These are phyloP conservation scores for Ogataea zsoltii DNA, from an alignment of 805 yeast genomes.

Conservation along the genomic window DNA sequence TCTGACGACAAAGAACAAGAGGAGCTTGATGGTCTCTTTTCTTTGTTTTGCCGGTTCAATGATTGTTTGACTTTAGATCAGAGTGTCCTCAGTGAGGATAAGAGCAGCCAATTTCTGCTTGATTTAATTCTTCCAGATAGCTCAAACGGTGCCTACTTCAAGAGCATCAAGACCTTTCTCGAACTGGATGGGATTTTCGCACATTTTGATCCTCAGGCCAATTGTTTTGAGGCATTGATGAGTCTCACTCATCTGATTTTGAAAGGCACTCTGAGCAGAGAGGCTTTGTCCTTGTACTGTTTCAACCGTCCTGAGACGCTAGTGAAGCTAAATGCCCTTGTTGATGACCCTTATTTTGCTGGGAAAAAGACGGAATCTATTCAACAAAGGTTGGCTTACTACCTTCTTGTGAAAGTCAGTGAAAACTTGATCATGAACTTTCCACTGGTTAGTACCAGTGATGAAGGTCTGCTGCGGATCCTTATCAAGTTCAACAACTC, in stretches of 20 bases:
- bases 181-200: constrained; percentile 5
- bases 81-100: constrained; percentile 23
- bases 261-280: constrained; percentile 20
- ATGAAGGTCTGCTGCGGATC: constrained; percentile 11
- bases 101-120: constrained; percentile 8
- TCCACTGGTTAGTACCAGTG: constrained; percentile 12
- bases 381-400: constrained; percentile 26
- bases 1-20: constrained; percentile 3
- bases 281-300: constrained; percentile 18
- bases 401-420: constrained; percentile 22
- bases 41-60: constrained; percentile 23
- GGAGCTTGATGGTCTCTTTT: constrained; percentile 12
- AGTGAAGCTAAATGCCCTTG: constrained; percentile 22
- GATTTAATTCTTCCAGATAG: constrained; percentile 10
- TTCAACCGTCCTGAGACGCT: constrained; percentile 19
- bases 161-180: constrained; percentile 11
- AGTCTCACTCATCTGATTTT: constrained; percentile 4
- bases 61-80: constrained; percentile 22
- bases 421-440: constrained; percentile 17
- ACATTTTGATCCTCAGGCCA: constrained; percentile 1
- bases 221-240: constrained; percentile 3
- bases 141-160: constrained; percentile 5
- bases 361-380: constrained; percentile 20
- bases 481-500: constrained; percentile 23
- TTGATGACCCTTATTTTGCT: constrained; percentile 18